These are phyloP conservation scores for Fusarium annulatum DNA, from an alignment of 2,329 filamentous ascomycete species.

Conservation along the genomic window DNA sequence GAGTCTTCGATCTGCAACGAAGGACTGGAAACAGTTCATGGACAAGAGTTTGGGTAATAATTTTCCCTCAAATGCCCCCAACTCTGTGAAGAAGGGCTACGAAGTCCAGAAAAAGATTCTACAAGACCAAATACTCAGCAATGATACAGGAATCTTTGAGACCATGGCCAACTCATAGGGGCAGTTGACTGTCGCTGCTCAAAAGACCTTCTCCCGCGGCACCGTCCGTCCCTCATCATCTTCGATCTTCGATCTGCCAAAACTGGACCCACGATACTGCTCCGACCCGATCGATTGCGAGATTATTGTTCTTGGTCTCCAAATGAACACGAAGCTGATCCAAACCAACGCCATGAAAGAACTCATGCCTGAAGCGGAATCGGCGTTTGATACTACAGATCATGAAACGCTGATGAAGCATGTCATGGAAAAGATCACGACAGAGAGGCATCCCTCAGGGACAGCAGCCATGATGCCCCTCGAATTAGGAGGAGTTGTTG, in stretches of 20 bases:
- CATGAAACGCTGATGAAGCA: not conserved
- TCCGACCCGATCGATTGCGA: conserved; percentile 26
- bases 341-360: conserved; percentile 14
- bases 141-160: conserved; percentile 23
- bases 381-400: conserved; percentile 7
- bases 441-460: conserved; percentile 18
- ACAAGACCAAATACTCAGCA: not conserved
- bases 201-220: conserved; percentile 27
- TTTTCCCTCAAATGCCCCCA: not conserved
- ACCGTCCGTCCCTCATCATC: conserved; percentile 1
- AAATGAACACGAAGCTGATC: conserved; percentile 17
- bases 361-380: conserved; percentile 14
- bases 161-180: conserved; percentile 20
- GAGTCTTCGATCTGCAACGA: not conserved
- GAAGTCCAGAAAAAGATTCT: conserved; percentile 10
- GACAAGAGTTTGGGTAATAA: conserved; percentile 1
- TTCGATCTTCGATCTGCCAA: conserved; percentile 8
- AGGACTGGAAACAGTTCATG: conserved; percentile 6
- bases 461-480: conserved; percentile 23
- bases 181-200: conserved; percentile 17
- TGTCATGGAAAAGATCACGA: not conserved
- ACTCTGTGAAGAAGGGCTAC: conserved; percentile 12
- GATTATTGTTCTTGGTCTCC: conserved; percentile 19
- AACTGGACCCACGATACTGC: conserved; percentile 22
- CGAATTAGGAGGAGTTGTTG: conserved; percentile 35